Conservation (phyloP, 148 eudicot species). For the Salicornia ramosissima region DNA sequence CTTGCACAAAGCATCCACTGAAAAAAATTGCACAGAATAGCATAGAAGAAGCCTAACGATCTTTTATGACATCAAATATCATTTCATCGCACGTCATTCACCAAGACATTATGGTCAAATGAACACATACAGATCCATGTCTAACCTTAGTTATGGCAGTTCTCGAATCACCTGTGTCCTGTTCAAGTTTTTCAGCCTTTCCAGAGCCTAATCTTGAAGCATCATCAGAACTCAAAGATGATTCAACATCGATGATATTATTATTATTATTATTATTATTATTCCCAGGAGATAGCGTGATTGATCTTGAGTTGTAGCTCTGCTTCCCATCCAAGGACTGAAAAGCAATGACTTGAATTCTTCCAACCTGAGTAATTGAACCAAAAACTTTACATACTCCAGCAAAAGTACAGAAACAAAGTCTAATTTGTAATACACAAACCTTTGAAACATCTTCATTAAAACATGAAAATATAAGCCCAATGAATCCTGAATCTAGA, state of each 20-base stretch:
- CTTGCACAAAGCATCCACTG: neutral
- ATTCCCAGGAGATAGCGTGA: constrained; percentile 54
- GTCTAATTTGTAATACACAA: constrained; percentile 21
- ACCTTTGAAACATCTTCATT: constrained; percentile 95
- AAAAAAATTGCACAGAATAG: neutral
- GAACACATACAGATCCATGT: constrained; percentile 5
- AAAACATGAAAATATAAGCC: constrained; percentile 97
- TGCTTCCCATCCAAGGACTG: constrained; percentile 94
- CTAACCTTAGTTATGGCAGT: constrained; percentile 55
- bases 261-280: constrained; percentile 41
- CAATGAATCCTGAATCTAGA: constrained; percentile 94
- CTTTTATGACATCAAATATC: neutral
- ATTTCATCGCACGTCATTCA: neutral
- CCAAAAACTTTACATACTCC: neutral
- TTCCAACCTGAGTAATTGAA: constrained; percentile 58
- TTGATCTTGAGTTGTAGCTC: constrained; percentile 44
- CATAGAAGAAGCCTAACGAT: neutral
- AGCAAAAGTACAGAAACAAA: neutral
- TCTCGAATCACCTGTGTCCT: constrained; percentile 73
- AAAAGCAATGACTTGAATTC: constrained; percentile 96
- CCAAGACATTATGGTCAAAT: neutral
- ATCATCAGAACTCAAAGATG: constrained; percentile 70
- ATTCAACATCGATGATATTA: constrained; percentile 64
- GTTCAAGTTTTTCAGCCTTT: constrained; percentile 46
- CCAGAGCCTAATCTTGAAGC: constrained; percentile 44